Evolutionary conservation across 768 basidiomycete genomes (phyloP), one percentile per base, ranked within the genome.

Genomic region (Hericium erinaceus): DNA sequence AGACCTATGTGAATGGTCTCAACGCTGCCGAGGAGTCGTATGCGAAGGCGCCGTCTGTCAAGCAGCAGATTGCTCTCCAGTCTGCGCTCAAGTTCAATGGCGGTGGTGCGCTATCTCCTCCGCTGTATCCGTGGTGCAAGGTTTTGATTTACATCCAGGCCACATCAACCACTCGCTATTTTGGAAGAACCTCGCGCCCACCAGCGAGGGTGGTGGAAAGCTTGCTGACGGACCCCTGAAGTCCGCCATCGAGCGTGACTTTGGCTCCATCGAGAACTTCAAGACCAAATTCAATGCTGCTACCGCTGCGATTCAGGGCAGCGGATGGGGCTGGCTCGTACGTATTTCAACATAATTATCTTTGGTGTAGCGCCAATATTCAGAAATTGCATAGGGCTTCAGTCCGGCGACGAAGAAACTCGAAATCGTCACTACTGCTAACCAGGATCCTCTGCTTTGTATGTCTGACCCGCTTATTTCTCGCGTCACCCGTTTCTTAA

Each of bases 301-400:
- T 46, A 92, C 93, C 48, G 83, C 84, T 44, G 90, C 73, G 38
- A 91, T 98, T 58, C 95, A 97, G 68, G 95, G 94, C 26, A 90
- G 87, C 54, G 94, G 93, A 41, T 97, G 95, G 94, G 94, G 92
- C 60, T 98, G 94, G 95, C 79, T 97, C 68, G 92, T 93, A 67
- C 67, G 88, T 84, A 13, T 40, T 28, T 37, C 22, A 22, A 2
- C 24, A 39, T 12, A 13, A 12, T 4, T 16, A 7, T 33, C 22
- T 12, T 33, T 15, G 16, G 39, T 4, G 10, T 18, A 53, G 13
- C 48, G 20, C 38, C 50, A 52, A 53, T 22, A 46, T 64, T 52
- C 22, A 37, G 20, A 40, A 24, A 33, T 15, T 13, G 4, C 33
- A 39, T 54, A 89, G 89, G 94, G 92, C 4, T 73, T 80, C 57